Evolutionary conservation across 257 asterid species (phyloP), one percentile per base, ranked within the genome.

Genomic region (Jacaranda mimosifolia): DNA sequence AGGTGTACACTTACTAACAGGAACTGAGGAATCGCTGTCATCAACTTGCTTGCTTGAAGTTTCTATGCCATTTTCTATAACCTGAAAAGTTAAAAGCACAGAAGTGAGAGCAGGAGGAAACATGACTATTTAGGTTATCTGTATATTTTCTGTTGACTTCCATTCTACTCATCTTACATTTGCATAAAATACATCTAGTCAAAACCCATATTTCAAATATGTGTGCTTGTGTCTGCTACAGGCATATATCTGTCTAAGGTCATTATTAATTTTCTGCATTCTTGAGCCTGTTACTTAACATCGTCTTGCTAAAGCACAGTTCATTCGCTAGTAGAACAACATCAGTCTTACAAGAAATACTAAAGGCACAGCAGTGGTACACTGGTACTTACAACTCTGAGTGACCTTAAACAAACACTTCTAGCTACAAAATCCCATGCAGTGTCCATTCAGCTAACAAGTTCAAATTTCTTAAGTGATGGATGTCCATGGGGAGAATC

Each of bases 1-100:
- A 77, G 56, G 19, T 51, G 63, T 72, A 72, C 74, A 83, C 98
- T 91, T 89, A 94, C 99, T 85, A 56, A 45, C 32, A 71, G 66
- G 70, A 63, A 70, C 85, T 36, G 90, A 80, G 72, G 89, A 83
- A 68, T 76, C 84, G 35, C 77, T 80, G 46, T 40, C 87, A 21
- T 76, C 84, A 68, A 75, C 86, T 81, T 82, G 88, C 82, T 84
- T 75, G 75, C 70, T 81, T 80, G 89, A 73, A 74, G 81, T 79
- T 72, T 74, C 91, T 68, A 75, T 70, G 40, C 87, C 83, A 64
- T 78, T 84, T 63, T 64, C 81, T 14, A 72, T 63, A 75, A 82
- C 93, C 98, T 95, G 87, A 74, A 66, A 67, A 75, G 51, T 38
- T 63, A 72, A 72, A 55, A 21, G 52, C 17, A 65, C 49, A 77